These are phyloP conservation scores for Scytalidium sp. DNA, from an alignment of 2,329 filamentous ascomycete species.

Conservation along the genomic window DNA sequence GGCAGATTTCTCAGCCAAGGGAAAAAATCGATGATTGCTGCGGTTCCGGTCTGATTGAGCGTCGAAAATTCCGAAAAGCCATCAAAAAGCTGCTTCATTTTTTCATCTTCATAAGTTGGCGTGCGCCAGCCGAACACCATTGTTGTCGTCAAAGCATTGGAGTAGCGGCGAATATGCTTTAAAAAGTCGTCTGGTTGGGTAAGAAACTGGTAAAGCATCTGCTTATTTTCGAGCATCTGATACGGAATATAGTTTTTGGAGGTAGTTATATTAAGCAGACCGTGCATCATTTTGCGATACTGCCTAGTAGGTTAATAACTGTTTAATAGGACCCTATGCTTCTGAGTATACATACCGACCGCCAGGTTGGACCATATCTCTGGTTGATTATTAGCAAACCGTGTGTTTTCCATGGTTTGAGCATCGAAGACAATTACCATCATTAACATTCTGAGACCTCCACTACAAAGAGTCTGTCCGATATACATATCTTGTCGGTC, in stretches of 20 bases:
- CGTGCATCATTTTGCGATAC: slow-evolving; percentile 41
- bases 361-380: slow-evolving; percentile 26
- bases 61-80: slow-evolving; percentile 39
- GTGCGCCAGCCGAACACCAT: slow-evolving; percentile 36
- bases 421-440: slow-evolving; percentile 34
- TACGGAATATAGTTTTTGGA: slow-evolving; percentile 31
- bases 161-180: slow-evolving; percentile 43
- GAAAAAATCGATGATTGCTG: slow-evolving; percentile 44
- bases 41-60: slow-evolving; percentile 42
- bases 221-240: slow-evolving; percentile 44
- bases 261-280: slow-evolving; percentile 23
- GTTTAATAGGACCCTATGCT: too few relatives aligned
- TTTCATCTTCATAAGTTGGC: slow-evolving; percentile 24
- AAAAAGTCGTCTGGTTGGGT: slow-evolving; percentile 38
- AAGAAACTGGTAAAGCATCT: slow-evolving; percentile 44
- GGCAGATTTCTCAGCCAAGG: slow-evolving; percentile 39
- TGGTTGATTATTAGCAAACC: slow-evolving; percentile 1
- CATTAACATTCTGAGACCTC: slow-evolving; percentile 41
- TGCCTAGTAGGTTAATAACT: too few relatives aligned
- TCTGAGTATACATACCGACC: too few relatives aligned
- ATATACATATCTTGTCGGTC: slow-evolving; percentile 11
- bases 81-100: slow-evolving; percentile 37
- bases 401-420: slow-evolving; percentile 28
- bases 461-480: slow-evolving; percentile 29
- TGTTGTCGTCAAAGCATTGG: slow-evolving; percentile 42